Evolutionary conservation across 495 filamentous ascomycete species (phyloP), one percentile per base, ranked within the genome.

Genomic region (Hypomontagnella submonticulosa): DNA sequence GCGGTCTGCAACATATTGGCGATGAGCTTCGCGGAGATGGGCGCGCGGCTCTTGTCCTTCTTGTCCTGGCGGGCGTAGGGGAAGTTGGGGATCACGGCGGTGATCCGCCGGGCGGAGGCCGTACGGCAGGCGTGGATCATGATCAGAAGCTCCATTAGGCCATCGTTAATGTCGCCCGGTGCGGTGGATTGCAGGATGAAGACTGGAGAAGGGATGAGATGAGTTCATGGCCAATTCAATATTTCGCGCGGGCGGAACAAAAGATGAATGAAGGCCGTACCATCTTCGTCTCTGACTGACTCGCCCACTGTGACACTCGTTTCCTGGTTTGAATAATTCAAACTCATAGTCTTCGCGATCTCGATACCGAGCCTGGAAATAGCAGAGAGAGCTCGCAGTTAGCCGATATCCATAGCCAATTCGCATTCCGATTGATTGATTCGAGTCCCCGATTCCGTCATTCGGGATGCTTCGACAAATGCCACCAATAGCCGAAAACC

Each of bases 111-210:
- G 4, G 93, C 93, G n/a, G 89, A 93, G 1, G 95, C 96, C 18
- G 95, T 97, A 69, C 96, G 94, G 85, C 95, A 99, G 51, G 95
- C 95, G 74, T 97, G 96, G 81, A 98, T 97, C 88, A 98, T 97
- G 77, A 98, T 98, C 33, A 99, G 85, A 44, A 99, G 87, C 79
- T 99, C 95, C 95, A 99, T 99, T 51, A 99, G 84, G 44, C 92
- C 95, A 74, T 99, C 96, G 79, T 99, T 99, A 81, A 99, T 93
- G 74, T 97, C 93, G 74, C 94, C 93, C 2, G 95, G 96, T 10
- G 90, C 88, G 42, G 96, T 97, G 32, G 93, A 97, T 77, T 99
- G 95, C 57, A 99, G 81, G 66, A 99, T 94, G 83, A 97, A 99
- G 73, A 97, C 93, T 74, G 32, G 11, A 47, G 51, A 44, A 49